Conservation (phyloP, 805 yeast species). For the Wickerhamiella bombiphila region DNA sequence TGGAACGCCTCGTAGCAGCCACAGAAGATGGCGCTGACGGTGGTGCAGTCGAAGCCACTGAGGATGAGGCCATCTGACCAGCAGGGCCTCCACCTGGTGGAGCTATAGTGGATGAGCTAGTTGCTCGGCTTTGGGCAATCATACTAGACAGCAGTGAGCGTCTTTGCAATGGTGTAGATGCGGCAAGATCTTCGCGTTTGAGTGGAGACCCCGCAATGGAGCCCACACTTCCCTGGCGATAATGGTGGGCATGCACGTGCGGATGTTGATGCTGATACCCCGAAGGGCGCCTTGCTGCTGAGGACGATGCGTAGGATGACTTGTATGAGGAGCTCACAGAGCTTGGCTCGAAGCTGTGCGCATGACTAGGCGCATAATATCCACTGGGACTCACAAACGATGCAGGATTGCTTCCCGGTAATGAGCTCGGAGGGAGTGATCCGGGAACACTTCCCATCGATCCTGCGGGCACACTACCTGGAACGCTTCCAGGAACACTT, state of each 20-base stretch:
- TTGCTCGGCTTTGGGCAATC: constrained; percentile 14
- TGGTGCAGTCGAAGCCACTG: too few relatives aligned
- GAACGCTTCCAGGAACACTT: constrained; percentile 2
- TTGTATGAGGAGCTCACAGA: neutral
- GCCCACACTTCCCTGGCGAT: neutral
- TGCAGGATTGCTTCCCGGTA: constrained; percentile 1
- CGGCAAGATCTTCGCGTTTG: neutral
- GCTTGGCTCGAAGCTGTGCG: constrained; percentile 2
- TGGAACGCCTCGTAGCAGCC: neutral
- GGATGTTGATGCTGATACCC: neutral
- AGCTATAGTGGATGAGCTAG: neutral
- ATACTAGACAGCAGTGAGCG: constrained; percentile 15
- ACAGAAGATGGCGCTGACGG: too few relatives aligned
- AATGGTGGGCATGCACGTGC: constrained; percentile 1
- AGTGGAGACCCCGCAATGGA: neutral
- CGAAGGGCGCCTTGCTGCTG: neutral
- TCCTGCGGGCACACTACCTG: neutral
- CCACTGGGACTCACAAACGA: neutral
- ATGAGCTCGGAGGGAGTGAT: too few relatives aligned
- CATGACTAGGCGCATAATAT: neutral
- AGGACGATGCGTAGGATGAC: neutral
- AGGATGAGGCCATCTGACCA: too few relatives aligned
- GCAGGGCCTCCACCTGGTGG: neutral
- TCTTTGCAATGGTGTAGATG: constrained; percentile 1
- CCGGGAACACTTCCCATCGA: neutral